Evolutionary conservation across 2,329 filamentous ascomycete species (phyloP).

Genomic region (Colletotrichum tamarilloi): DNA sequence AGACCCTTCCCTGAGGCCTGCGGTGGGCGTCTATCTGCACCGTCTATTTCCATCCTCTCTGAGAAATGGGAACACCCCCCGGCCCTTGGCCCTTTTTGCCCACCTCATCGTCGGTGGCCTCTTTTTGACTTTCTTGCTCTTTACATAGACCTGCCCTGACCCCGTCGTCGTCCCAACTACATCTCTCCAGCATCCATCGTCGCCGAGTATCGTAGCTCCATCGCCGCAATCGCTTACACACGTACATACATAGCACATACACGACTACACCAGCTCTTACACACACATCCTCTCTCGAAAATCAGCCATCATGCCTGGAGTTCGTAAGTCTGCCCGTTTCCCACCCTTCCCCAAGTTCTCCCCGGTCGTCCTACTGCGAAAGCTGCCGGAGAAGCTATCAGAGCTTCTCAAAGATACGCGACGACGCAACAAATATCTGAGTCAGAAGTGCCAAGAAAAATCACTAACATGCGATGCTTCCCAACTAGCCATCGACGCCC

Average conservation of each 20-base stretch:
- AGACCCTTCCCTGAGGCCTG: conserved; percentile 11
- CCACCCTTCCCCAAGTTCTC: background rate
- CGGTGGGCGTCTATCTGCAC: conserved; percentile 15
- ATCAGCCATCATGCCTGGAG: conserved; percentile 60
- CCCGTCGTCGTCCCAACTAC: background rate
- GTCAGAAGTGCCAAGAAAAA: conserved; percentile 17
- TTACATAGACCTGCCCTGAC: background rate
- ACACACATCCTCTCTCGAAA: background rate
- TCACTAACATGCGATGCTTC: conserved; percentile 27
- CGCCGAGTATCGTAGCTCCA: background rate
- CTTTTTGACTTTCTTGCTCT: background rate
- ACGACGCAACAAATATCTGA: background rate
- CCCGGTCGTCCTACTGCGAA: background rate
- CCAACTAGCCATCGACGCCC: conserved; percentile 57
- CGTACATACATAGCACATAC: background rate
- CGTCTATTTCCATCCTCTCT: conserved; percentile 14
- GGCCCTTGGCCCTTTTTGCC: conserved; percentile 6
- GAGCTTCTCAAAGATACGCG: background rate
- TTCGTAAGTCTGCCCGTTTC: conserved; percentile 55
- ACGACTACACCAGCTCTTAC: background rate
- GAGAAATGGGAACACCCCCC: no score
- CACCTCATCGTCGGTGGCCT: background rate
- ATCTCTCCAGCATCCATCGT: background rate
- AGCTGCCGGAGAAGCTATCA: no score
- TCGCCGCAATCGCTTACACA: background rate